phyloP scores from a whole-genome alignment of 768 basidiomycete species.

The Trichaptum fuscoviolaceum region DNA sequence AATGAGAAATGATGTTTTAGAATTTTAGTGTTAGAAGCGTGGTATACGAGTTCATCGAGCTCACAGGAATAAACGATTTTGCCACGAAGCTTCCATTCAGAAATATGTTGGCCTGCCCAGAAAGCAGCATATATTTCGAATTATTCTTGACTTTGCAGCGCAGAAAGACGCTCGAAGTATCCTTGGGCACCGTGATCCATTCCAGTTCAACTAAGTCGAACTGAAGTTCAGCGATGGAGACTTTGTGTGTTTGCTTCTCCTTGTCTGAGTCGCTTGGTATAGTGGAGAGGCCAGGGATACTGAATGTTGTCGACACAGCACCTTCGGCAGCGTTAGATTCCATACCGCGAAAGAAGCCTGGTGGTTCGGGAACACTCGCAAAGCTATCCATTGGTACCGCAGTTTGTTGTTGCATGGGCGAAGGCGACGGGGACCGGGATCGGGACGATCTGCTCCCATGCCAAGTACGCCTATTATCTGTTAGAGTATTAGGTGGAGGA shows the following conservation, averaged over 20 bases:
- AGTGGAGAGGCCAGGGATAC: slow-evolving; percentile 32
- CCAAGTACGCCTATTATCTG: no score
- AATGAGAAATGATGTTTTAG: neutral
- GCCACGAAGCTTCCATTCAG: slow-evolving; percentile 54
- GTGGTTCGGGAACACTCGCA: slow-evolving; percentile 2
- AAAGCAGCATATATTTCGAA: slow-evolving; percentile 50
- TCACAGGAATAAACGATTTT: slow-evolving; percentile 34
- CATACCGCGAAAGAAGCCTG: neutral
- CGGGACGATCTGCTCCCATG: no score
- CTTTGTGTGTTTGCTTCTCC: slow-evolving; percentile 33
- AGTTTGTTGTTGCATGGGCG: neutral
- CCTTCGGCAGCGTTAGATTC: slow-evolving; percentile 10
- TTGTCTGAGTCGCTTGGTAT: slow-evolving; percentile 34
- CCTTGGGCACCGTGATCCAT: slow-evolving; percentile 17
- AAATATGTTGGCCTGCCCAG: slow-evolving; percentile 50
- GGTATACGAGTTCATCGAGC: no score
- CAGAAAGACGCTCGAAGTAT: slow-evolving; percentile 11
- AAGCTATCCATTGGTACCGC: neutral
- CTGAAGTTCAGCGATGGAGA: slow-evolving; percentile 36
- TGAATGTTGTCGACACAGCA: slow-evolving; percentile 14
- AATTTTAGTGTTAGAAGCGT: no score
- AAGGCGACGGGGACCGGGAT: no score
- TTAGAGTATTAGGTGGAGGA: no score
- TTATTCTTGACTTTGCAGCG: slow-evolving; percentile 51
- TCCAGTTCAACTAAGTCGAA: slow-evolving; percentile 9